Conservation (phyloP, 192 early-diverging fungal genomes). For the Cetraspora pellucida region DNA sequence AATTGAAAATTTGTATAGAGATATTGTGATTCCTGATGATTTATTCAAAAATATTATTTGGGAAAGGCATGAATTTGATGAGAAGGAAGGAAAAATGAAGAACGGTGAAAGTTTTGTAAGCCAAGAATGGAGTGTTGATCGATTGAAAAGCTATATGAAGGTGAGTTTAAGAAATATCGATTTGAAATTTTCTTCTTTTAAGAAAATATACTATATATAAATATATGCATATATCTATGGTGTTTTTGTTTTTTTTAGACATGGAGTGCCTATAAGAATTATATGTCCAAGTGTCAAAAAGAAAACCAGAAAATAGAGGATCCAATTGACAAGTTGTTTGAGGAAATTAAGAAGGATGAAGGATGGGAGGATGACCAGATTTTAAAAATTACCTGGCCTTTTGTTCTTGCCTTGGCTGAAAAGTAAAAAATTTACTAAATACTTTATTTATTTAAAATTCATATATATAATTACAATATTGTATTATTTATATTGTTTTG, state of each 20-base stretch:
- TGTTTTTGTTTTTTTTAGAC: conserved; percentile 35
- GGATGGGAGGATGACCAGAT: conserved; percentile 36
- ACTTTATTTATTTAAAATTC: too few relatives aligned
- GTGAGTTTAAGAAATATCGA: neutral
- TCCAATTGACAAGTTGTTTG: conserved; percentile 49
- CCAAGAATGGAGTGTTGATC: conserved; percentile 42
- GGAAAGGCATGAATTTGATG: conserved; percentile 19
- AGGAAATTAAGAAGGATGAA: conserved; percentile 35
- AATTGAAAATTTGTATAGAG: conserved; percentile 50
- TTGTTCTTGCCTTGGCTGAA: conserved; percentile 49
- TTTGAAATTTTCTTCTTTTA: neutral
- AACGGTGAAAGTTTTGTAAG: conserved; percentile 37
- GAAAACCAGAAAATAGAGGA: conserved; percentile 35
- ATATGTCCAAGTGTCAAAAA: conserved; percentile 39
- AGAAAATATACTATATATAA: neutral
- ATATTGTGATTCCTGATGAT: conserved; percentile 47
- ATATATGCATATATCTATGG: neutral
- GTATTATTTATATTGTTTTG: too few relatives aligned
- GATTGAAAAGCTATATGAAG: conserved; percentile 53
- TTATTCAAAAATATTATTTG: conserved; percentile 45
- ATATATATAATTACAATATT: too few relatives aligned
- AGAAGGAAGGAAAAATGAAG: neutral
- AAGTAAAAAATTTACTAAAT: neutral
- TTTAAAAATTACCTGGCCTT: conserved; percentile 53
- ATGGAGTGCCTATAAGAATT: conserved; percentile 61